Evolutionary conservation across 257 asterid genomes (phyloP).

Genomic region (Capsicum pubescens): DNA sequence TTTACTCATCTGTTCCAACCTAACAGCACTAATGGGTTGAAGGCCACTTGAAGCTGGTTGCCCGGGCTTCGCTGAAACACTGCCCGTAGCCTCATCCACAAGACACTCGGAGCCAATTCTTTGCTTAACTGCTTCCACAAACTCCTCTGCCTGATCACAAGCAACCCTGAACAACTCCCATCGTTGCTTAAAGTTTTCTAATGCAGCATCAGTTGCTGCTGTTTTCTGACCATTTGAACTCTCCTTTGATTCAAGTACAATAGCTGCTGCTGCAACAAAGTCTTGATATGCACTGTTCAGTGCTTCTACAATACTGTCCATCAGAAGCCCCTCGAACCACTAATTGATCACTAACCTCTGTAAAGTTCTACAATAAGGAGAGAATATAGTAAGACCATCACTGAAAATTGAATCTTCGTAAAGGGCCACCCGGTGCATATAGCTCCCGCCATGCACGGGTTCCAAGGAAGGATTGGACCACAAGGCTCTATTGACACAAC

Average conservation of each 20-base stretch:
- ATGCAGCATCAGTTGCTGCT: slow-evolving; percentile 76
- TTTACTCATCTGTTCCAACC: slow-evolving; percentile 98
- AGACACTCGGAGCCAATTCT: slow-evolving; percentile 97
- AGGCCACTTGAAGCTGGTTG: slow-evolving; percentile 61
- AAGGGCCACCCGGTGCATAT: no score
- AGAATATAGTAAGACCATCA: background rate
- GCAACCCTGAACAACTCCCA: slow-evolving; percentile 92
- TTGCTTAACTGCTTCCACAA: slow-evolving; percentile 94
- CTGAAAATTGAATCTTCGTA: background rate
- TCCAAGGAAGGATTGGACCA: no score
- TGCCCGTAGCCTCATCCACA: slow-evolving; percentile 96
- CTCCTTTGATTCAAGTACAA: slow-evolving; percentile 68
- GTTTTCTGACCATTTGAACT: slow-evolving; percentile 65
- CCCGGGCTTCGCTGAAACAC: slow-evolving; percentile 65
- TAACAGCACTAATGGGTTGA: slow-evolving; percentile 94
- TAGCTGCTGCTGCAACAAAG: slow-evolving; percentile 74
- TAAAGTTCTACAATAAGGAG: background rate
- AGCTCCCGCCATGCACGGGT: no score
- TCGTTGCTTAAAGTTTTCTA: slow-evolving; percentile 81
- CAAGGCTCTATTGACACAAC: no score
- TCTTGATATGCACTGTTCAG: slow-evolving; percentile 76
- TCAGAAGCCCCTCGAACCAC: slow-evolving; percentile 35
- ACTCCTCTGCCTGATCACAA: slow-evolving; percentile 95
- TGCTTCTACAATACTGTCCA: slow-evolving; percentile 85
- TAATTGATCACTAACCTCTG: background rate